Percentiles rank a stretch among this genome's conserved stretches.
Conservation (phyloP, 1,284 basidiomycete genomes). For the Irpex sp. region DNA sequence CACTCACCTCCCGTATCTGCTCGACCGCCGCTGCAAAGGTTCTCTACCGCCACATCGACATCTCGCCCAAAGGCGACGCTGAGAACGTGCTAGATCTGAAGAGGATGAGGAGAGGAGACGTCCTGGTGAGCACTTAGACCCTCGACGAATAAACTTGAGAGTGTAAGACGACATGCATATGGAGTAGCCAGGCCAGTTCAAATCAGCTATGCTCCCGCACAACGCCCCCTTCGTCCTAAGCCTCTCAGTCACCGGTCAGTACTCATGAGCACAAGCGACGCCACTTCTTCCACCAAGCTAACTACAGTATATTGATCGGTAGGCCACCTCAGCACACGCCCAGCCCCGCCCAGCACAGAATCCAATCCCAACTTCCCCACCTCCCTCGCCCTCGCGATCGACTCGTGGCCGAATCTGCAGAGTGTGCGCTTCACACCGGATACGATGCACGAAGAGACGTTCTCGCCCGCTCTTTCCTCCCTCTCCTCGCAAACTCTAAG, state of each 20-base stretch:
- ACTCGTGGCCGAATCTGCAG: background rate
- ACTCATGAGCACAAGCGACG: background rate
- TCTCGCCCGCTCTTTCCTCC: background rate
- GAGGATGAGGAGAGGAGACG: background rate
- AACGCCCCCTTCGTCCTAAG: slow-evolving; percentile 37
- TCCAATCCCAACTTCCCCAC: background rate
- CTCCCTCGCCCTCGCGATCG: background rate
- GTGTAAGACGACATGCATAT: background rate
- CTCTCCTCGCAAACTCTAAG: background rate
- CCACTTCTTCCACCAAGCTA: background rate
- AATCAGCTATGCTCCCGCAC: slow-evolving; percentile 36
- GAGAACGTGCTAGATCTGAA: background rate
- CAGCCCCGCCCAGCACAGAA: no score
- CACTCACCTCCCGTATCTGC: background rate
- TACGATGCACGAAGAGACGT: background rate
- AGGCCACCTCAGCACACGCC: no score
- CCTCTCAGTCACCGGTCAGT: slow-evolving; percentile 33
- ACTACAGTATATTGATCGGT: background rate
- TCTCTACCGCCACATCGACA: background rate
- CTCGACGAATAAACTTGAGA: no score
- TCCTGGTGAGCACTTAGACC: background rate
- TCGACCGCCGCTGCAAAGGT: background rate
- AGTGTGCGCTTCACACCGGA: background rate
- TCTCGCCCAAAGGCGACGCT: background rate
- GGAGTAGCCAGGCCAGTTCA: slow-evolving; percentile 18